Conservation (phyloP, 2,329 filamentous ascomycete species). For the Pseudogymnoascus sp. region DNA sequence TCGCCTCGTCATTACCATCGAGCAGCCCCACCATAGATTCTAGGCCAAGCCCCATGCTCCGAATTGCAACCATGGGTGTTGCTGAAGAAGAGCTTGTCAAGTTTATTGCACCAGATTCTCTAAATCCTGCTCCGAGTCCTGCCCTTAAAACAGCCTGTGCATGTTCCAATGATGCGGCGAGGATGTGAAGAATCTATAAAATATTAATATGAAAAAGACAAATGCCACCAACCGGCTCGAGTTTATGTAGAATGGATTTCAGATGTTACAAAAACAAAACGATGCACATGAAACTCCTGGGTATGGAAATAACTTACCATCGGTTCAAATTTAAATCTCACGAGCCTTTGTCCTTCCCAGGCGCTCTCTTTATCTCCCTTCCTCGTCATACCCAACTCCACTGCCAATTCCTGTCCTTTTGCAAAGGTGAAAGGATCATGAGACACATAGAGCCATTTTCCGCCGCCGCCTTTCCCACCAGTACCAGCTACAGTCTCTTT, state of each 20-base stretch:
- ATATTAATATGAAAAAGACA: conserved; percentile 10
- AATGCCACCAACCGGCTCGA: neutral
- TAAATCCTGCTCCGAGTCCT: conserved; percentile 74
- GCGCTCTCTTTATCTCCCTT: conserved; percentile 16
- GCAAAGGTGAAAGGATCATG: conserved; percentile 57
- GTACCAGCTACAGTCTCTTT: conserved; percentile 46
- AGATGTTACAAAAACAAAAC: neutral
- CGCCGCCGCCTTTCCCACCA: conserved; percentile 79
- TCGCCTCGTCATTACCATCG: conserved; percentile 30
- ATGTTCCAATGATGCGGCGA: conserved; percentile 65
- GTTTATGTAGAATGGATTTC: neutral
- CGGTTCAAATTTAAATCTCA: conserved; percentile 90
- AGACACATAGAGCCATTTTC: conserved; percentile 80
- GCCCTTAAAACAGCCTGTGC: conserved; percentile 70
- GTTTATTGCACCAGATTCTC: conserved; percentile 80
- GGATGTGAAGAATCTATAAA: conserved; percentile 74
- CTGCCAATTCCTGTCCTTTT: conserved; percentile 22
- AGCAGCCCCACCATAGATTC: conserved; percentile 66
- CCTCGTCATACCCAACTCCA: conserved; percentile 36
- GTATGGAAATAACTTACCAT: conserved; percentile 57
- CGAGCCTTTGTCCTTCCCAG: conserved; percentile 38
- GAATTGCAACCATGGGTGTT: conserved; percentile 74
- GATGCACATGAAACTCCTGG: neutral
- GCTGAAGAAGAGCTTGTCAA: conserved; percentile 33
- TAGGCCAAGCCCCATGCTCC: conserved; percentile 73